A percentile compares a stretch with the other conserved stretches of the same genome.
Evolutionary conservation across 805 yeast species (phyloP).

Genomic region (Yamadazyma nakazawae): DNA sequence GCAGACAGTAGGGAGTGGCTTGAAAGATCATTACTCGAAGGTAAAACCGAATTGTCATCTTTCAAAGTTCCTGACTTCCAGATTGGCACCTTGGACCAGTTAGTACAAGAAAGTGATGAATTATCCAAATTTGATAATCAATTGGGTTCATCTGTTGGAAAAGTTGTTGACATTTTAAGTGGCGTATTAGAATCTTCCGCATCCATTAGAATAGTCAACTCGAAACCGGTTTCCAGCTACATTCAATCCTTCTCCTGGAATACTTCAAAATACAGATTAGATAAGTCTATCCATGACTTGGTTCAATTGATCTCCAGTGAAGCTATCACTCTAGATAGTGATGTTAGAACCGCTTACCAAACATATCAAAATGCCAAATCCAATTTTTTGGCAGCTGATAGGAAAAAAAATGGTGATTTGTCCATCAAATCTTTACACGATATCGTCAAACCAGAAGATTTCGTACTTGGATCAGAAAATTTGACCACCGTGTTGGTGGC

Average conservation of each 20-base stretch:
- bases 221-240: constrained; percentile 54
- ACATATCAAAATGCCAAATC: constrained; percentile 80
- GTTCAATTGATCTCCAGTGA: constrained; percentile 69
- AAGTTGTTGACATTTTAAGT: constrained; percentile 71
- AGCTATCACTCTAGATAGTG: constrained; percentile 78
- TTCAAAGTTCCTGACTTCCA: constrained; percentile 80
- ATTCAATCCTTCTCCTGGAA: constrained; percentile 84
- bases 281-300: constrained; percentile 75
- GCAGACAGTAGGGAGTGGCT: constrained; percentile 51
- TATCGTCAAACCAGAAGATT: constrained; percentile 76
- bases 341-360: constrained; percentile 72
- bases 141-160: constrained; percentile 62
- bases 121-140: constrained; percentile 79
- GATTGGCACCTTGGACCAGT: constrained; percentile 89
- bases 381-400: constrained; percentile 80
- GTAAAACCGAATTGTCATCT: constrained; percentile 53
- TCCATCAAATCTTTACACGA: constrained; percentile 89
- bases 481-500: constrained; percentile 83
- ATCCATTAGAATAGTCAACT: constrained; percentile 36
- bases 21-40: constrained; percentile 52
- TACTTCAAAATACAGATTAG: constrained; percentile 78
- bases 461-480: constrained; percentile 83
- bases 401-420: constrained; percentile 90
- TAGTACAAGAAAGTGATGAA: constrained; percentile 90
- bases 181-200: constrained; percentile 30